Evolutionary conservation across 768 basidiomycete species (phyloP), one percentile per base, ranked within the genome.

Genomic region (Xanthoconium stramineum): DNA sequence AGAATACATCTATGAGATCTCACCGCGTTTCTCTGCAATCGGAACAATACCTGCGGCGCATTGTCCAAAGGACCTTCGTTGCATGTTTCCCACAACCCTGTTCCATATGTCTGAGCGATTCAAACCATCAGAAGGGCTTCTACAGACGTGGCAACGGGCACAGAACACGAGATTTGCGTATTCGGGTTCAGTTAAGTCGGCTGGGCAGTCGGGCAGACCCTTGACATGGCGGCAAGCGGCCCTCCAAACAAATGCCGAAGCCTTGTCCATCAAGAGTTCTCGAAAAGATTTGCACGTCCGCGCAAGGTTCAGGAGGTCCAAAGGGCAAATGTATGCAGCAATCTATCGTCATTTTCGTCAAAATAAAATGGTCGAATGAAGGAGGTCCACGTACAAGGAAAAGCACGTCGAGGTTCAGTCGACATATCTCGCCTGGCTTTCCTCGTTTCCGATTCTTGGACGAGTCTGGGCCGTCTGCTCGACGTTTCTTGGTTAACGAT

Each of bases 181-280:
- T n/a, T n/a, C n/a, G n/a, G n/a, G n/a, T n/a, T n/a, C n/a, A n/a
- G n/a, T n/a, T n/a, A n/a, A n/a, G n/a, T n/a, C n/a, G n/a, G n/a
- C n/a, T n/a, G n/a, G n/a, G n/a, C n/a, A n/a, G n/a, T n/a, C n/a
- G n/a, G n/a, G n/a, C n/a, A n/a, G n/a, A n/a, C n/a, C n/a, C n/a
- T n/a, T n/a, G n/a, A n/a, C n/a, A n/a, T n/a, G n/a, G n/a, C n/a
- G n/a, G n/a, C n/a, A n/a, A n/a, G n/a, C n/a, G n/a, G n/a, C n/a
- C n/a, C n/a, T n/a, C n/a, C n/a, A n/a, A n/a, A n/a, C n/a, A n/a
- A n/a, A n/a, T n/a, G n/a, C n/a, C n/a, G n/a, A n/a, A n/a, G n/a
- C n/a, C n/a, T n/a, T n/a, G n/a, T n/a, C 54, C 66, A 76, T 72
- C 14, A 82, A 68, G 8, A 56, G 49, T 5, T 28, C 19, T 13